Percentiles rank a stretch among this genome's conserved stretches.
phyloP scores from a whole-genome alignment of 345 rosid genomes.

The Tarenaya hassleriana region DNA sequence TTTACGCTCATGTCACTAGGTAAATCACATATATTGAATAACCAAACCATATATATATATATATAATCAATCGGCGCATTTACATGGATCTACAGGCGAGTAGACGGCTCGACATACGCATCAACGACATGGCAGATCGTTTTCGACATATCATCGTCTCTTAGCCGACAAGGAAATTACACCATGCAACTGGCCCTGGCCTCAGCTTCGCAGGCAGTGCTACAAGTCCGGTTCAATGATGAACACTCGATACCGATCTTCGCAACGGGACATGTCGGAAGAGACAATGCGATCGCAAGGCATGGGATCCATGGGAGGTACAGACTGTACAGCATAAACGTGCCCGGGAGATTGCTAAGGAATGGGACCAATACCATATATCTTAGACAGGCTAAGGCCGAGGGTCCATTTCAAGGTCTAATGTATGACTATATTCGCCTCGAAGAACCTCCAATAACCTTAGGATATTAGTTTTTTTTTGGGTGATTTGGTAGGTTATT shows the following conservation, averaged over 20 bases:
- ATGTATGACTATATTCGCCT: constrained; percentile 85
- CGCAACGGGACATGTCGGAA: constrained; percentile 26
- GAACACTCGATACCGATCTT: constrained; percentile 17
- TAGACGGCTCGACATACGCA: constrained; percentile 27
- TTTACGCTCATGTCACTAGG: constrained; percentile 88
- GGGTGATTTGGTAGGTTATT: neutral
- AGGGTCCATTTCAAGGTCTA: constrained; percentile 43
- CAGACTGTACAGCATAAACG: constrained; percentile 47
- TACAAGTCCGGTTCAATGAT: constrained; percentile 58
- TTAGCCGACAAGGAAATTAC: constrained; percentile 35
- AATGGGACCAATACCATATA: constrained; percentile 47
- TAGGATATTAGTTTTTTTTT: neutral
- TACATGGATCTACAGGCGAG: constrained; percentile 28
- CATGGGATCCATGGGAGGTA: constrained; percentile 41
- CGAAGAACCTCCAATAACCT: constrained; percentile 44
- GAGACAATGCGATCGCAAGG: constrained; percentile 32
- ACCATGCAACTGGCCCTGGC: constrained; percentile 74
- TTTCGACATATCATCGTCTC: constrained; percentile 45
- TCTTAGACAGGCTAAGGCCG: constrained; percentile 50
- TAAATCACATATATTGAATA: neutral
- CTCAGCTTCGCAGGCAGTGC: constrained; percentile 45
- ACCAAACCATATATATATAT: neutral
- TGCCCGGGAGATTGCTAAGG: constrained; percentile 36
- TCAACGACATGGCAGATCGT: constrained; percentile 72
- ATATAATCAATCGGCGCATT: neutral